phyloP scores from a whole-genome alignment of 352 stramenopile genomes.

The Thraustochytrium sp. region DNA sequence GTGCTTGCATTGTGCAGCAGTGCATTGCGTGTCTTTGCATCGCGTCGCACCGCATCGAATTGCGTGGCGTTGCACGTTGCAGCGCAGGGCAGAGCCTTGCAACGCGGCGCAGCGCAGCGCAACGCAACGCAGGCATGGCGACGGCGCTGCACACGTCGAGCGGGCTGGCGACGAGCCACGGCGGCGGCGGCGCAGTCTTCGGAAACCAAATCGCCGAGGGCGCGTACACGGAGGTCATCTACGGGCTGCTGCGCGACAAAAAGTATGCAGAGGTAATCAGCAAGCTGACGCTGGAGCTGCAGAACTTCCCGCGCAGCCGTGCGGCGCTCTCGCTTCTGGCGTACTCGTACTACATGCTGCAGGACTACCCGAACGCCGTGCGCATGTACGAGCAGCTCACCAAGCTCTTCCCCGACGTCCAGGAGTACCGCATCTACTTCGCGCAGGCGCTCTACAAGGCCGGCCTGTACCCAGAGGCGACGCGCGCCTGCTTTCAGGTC shows the following conservation, averaged over 20 bases:
- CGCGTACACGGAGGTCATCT: constrained; percentile 83
- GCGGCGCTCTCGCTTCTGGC: constrained; percentile 85
- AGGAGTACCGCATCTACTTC: constrained; percentile 87
- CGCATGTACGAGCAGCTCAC: constrained; percentile 89
- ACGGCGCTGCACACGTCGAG: background rate
- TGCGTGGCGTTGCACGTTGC: too few species aligned
- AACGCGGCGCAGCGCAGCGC: too few species aligned
- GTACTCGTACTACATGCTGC: constrained; percentile 94
- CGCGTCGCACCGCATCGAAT: too few species aligned
- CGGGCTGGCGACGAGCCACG: background rate
- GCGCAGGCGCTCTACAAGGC: constrained; percentile 88
- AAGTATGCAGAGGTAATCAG: constrained; percentile 86
- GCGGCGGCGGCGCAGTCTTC: constrained; percentile 16
- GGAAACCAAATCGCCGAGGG: constrained; percentile 46
- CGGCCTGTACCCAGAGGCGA: constrained; percentile 62
- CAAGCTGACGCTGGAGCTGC: constrained; percentile 80
- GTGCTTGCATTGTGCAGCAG: too few species aligned
- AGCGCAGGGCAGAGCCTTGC: too few species aligned
- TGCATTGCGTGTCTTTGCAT: too few species aligned
- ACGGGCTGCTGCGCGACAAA: constrained; percentile 84
- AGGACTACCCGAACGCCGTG: constrained; percentile 81
- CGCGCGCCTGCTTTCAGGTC: constrained; percentile 60
- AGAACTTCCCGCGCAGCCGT: constrained; percentile 83
- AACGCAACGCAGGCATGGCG: too few species aligned
- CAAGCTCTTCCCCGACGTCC: constrained; percentile 80